Percentiles rank a stretch among this genome's conserved stretches.
Conservation (phyloP, 768 basidiomycete genomes). For the Filobasidium wieringae region DNA sequence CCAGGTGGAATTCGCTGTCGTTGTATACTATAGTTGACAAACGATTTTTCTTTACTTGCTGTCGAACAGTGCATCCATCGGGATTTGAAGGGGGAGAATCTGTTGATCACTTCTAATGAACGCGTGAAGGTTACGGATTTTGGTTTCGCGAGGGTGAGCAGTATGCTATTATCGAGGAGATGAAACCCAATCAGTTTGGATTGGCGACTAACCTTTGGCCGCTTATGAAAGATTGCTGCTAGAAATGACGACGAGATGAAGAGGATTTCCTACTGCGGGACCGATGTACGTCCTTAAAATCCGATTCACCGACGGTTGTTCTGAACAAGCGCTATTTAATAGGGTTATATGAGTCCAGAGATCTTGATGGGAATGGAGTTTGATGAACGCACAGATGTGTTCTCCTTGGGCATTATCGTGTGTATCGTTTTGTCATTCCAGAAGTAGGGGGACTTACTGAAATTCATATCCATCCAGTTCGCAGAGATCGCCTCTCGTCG, state of each 20-base stretch:
- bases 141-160: constrained; percentile 62
- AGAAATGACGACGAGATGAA: constrained; percentile 71
- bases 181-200: background rate
- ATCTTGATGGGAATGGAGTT: constrained; percentile 85
- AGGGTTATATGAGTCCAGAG: constrained; percentile 92
- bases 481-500: constrained; percentile 76
- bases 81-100: constrained; percentile 94
- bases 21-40: background rate
- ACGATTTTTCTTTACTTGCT: background rate
- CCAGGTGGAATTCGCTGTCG: background rate
- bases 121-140: constrained; percentile 98
- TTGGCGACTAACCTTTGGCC: background rate
- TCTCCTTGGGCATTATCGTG: constrained; percentile 55
- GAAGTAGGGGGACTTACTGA: constrained; percentile 1
- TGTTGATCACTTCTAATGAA: constrained; percentile 86
- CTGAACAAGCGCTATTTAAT: constrained; percentile 41
- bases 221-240: constrained; percentile 54
- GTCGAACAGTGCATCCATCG: constrained; percentile 43
- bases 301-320: constrained; percentile 44
- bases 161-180: background rate
- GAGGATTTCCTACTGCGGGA: constrained; percentile 41
- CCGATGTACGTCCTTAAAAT: constrained; percentile 28
- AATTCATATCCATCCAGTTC: constrained; percentile 44
- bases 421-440: background rate
- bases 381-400: constrained; percentile 85